These are phyloP conservation scores for Claviceps fusiformis DNA, from an alignment of 2,329 filamentous ascomycete genomes.

Conservation along the genomic window DNA sequence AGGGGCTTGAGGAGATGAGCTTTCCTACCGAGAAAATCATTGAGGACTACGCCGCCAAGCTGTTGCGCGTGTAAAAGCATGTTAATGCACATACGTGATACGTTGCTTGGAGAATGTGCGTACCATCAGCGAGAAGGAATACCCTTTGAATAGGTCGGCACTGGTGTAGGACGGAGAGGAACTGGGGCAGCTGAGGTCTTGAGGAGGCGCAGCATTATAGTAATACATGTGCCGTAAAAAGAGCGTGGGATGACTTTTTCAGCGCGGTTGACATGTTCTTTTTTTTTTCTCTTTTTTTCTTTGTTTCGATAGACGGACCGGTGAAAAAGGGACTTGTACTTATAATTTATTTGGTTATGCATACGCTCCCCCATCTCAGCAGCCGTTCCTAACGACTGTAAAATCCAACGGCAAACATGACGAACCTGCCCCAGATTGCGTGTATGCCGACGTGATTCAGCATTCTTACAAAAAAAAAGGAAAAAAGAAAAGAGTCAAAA, in stretches of 20 bases:
- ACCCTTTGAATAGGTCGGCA: neutral
- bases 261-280: conserved; percentile 11
- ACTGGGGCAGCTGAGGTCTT: conserved; percentile 1
- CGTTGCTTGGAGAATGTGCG: neutral
- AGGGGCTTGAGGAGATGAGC: conserved; percentile 83
- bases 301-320: conserved; percentile 22
- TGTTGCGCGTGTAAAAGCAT: conserved; percentile 57
- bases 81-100: neutral
- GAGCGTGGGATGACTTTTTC: conserved; percentile 9
- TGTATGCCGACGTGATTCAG: neutral
- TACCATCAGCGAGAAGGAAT: neutral
- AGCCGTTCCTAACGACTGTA: conserved; percentile 15
- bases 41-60: conserved; percentile 75
- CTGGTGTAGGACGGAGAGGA: neutral
- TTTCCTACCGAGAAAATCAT: conserved; percentile 90
- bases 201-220: conserved; percentile 5
- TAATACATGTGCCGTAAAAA: conserved; percentile 2
- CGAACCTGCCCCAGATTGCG: neutral
- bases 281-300: conserved; percentile 13
- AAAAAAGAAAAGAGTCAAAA: neutral
- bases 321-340: conserved; percentile 25
- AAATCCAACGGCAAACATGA: neutral
- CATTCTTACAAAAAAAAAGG: neutral
- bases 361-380: conserved; percentile 18
- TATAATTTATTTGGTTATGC: conserved; percentile 27